These are phyloP conservation scores for Penicillium angulare DNA, from an alignment of 495 filamentous ascomycete genomes.

Conservation along the genomic window DNA sequence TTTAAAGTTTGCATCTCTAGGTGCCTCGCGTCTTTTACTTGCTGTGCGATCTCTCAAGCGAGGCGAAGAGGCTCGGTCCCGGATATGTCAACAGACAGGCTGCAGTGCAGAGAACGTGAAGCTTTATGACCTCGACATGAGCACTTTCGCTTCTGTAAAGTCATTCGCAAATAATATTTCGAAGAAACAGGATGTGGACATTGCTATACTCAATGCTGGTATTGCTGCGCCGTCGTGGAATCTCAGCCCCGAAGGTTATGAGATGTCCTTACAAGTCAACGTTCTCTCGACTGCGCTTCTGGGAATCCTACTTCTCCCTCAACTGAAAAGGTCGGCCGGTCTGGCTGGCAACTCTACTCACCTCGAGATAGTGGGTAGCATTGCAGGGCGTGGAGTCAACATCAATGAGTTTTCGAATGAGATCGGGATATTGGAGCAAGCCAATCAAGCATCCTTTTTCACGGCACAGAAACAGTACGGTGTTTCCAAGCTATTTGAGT, in stretches of 20 bases:
- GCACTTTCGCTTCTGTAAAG: too few relatives aligned
- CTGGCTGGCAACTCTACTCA: background rate
- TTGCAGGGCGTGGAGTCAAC: background rate
- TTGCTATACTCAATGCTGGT: slow-evolving; percentile 25
- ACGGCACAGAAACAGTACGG: slow-evolving; percentile 11
- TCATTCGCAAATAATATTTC: too few relatives aligned
- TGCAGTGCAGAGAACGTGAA: too few relatives aligned
- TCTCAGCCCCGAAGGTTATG: slow-evolving; percentile 12
- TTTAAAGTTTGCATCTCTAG: slow-evolving; percentile 5
- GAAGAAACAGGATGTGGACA: too few relatives aligned
- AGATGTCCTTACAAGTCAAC: slow-evolving; percentile 12
- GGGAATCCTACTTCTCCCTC: slow-evolving; percentile 1
- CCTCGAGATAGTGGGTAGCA: background rate
- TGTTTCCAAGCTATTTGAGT: slow-evolving; percentile 28
- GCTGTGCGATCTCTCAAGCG: slow-evolving; percentile 10
- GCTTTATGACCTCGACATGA: too few relatives aligned
- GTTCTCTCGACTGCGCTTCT: slow-evolving; percentile 5
- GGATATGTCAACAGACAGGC: too few relatives aligned
- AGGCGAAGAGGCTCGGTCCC: slow-evolving; percentile 9
- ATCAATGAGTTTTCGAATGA: background rate
- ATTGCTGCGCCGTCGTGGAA: slow-evolving; percentile 4
- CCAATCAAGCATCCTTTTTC: slow-evolving; percentile 9
- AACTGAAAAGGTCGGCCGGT: background rate
- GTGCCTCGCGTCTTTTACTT: slow-evolving; percentile 13
- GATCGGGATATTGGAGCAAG: background rate